These are phyloP conservation scores for Xerocomus minutiporus DNA, from an alignment of 1,284 basidiomycete species.

Conservation along the genomic window DNA sequence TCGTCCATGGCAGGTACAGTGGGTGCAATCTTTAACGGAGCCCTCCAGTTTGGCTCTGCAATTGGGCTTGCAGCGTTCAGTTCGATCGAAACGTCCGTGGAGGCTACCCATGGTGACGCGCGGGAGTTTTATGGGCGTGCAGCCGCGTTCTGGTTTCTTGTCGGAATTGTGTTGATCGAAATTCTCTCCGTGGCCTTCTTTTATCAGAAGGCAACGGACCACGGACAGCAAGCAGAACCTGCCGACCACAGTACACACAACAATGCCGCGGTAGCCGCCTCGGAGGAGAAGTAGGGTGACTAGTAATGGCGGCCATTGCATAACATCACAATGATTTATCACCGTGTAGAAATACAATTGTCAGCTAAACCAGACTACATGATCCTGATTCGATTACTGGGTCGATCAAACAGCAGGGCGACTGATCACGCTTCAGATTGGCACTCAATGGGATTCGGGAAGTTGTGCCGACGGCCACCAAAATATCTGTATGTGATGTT, in stretches of 20 bases:
- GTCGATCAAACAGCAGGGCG: too few species aligned
- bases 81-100: slow-evolving; percentile 47
- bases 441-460: too few species aligned
- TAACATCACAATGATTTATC: too few species aligned
- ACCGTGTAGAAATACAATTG: too few species aligned
- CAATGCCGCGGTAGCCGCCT: neutral
- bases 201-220: slow-evolving; percentile 26
- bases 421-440: too few species aligned
- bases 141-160: slow-evolving; percentile 48
- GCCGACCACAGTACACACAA: neutral
- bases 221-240: neutral
- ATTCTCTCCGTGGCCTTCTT: slow-evolving; percentile 36
- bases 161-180: slow-evolving; percentile 38
- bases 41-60: slow-evolving; percentile 50
- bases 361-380: too few species aligned
- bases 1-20: slow-evolving; percentile 48
- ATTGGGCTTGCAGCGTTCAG: slow-evolving; percentile 43
- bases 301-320: too few species aligned
- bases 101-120: slow-evolving; percentile 30
- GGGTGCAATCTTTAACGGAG: slow-evolving; percentile 53
- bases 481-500: too few species aligned
- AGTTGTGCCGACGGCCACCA: too few species aligned
- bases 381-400: too few species aligned
- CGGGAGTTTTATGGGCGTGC: slow-evolving; percentile 39
- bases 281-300: neutral